phyloP scores from a whole-genome alignment of 441 rosid genomes.

The Metrosideros polymorpha region DNA sequence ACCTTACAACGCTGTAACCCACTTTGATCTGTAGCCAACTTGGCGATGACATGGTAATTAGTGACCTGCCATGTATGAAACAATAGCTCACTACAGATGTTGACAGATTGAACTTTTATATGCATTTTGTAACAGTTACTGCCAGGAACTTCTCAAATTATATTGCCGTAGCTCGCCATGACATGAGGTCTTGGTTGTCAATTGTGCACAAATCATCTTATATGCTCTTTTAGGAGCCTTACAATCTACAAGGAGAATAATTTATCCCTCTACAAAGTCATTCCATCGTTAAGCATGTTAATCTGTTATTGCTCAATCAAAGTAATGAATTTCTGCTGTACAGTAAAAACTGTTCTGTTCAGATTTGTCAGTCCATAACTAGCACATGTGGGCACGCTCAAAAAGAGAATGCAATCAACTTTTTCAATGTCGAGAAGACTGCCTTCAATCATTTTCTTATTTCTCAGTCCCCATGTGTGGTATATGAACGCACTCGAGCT shows the following conservation, averaged over 20 bases:
- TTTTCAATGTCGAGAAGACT: not conserved
- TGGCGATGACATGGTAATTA: constrained; percentile 76
- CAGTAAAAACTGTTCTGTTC: not conserved
- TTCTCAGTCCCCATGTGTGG: not conserved
- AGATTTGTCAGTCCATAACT: not conserved
- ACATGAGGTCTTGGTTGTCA: not conserved
- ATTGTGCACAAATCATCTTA: not conserved
- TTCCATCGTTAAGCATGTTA: not conserved
- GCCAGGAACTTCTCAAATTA: not conserved
- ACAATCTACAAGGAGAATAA: not conserved
- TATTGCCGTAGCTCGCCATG: not conserved
- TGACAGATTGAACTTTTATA: not conserved
- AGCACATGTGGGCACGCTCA: not conserved
- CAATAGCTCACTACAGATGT: not conserved
- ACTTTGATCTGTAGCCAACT: constrained; percentile 61
- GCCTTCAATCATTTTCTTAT: not conserved
- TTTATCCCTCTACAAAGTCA: not conserved
- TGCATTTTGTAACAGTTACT: not conserved
- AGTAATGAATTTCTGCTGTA: not conserved
- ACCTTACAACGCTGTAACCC: constrained; percentile 88
- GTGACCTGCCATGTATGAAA: constrained; percentile 43
- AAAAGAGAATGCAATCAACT: not conserved
- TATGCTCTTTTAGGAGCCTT: not conserved
- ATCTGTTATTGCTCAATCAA: not conserved
- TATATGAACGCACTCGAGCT: not conserved